Evolutionary conservation across 768 basidiomycete genomes (phyloP).

Genomic region (Psilocybe sp.): DNA sequence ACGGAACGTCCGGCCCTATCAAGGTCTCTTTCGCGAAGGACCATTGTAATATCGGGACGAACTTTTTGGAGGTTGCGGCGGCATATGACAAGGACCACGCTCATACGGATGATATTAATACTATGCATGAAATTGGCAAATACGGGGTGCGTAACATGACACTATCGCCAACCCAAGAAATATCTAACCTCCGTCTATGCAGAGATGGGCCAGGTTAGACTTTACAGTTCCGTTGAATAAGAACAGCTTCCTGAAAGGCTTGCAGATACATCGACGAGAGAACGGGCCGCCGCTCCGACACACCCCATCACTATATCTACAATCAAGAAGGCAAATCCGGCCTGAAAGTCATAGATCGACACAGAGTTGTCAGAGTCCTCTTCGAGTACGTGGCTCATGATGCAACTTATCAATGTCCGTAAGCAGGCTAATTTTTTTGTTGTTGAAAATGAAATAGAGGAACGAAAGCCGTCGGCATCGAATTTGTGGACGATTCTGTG

Average conservation of each 20-base stretch:
- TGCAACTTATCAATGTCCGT: background rate
- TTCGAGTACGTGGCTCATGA: constrained; percentile 35
- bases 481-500: constrained; percentile 39
- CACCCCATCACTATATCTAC: constrained; percentile 50
- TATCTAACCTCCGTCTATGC: constrained; percentile 10
- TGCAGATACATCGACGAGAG: constrained; percentile 47
- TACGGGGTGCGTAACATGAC: constrained; percentile 35
- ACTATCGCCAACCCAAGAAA: too few relatives aligned
- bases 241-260: constrained; percentile 7
- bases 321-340: constrained; percentile 35
- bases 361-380: constrained; percentile 42
- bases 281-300: constrained; percentile 56
- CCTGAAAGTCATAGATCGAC: constrained; percentile 32
- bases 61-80: constrained; percentile 45
- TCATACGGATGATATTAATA: constrained; percentile 45
- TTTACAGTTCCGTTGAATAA: too few relatives aligned
- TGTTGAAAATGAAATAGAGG: constrained; percentile 24
- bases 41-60: constrained; percentile 36
- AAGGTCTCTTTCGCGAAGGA: constrained; percentile 42
- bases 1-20: constrained; percentile 50
- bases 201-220: constrained; percentile 51
- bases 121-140: constrained; percentile 19
- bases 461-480: constrained; percentile 46
- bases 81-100: constrained; percentile 47
- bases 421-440: background rate